A percentile compares a stretch with the other conserved stretches of the same genome.
Conservation (phyloP, 176 grass and related monocot species). For the Phyllostachys edulis region DNA sequence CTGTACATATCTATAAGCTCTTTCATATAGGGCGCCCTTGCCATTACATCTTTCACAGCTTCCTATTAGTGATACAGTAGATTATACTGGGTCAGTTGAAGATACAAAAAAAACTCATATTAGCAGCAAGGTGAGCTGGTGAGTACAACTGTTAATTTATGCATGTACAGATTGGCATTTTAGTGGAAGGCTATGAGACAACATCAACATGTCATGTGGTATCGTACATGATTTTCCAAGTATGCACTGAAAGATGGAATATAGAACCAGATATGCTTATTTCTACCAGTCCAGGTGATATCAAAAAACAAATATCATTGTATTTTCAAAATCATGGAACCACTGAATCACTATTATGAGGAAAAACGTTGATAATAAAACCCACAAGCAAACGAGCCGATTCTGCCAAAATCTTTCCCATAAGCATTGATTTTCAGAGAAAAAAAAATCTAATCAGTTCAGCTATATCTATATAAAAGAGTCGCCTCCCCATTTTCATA, state of each 20-base stretch:
- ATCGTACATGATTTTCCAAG: neutral
- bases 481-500: neutral
- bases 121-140: neutral
- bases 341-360: neutral
- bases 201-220: neutral
- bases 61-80: constrained; percentile 44
- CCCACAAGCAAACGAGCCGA: neutral
- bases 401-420: neutral
- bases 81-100: constrained; percentile 32
- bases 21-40: constrained; percentile 62
- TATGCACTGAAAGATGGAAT: neutral
- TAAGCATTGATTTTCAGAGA: neutral
- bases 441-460: neutral
- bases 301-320: neutral
- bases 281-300: neutral
- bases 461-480: neutral
- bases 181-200: neutral
- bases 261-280: neutral
- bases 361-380: neutral
- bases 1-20: constrained; percentile 67
- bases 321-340: neutral
- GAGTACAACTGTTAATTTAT: constrained; percentile 1
- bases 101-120: constrained; percentile 3
- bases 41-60: constrained; percentile 64
- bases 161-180: neutral